Percentiles rank a stretch among this genome's conserved stretches.
Conservation (phyloP, 176 grass and related monocot species). For the Elaeis guineensis region DNA sequence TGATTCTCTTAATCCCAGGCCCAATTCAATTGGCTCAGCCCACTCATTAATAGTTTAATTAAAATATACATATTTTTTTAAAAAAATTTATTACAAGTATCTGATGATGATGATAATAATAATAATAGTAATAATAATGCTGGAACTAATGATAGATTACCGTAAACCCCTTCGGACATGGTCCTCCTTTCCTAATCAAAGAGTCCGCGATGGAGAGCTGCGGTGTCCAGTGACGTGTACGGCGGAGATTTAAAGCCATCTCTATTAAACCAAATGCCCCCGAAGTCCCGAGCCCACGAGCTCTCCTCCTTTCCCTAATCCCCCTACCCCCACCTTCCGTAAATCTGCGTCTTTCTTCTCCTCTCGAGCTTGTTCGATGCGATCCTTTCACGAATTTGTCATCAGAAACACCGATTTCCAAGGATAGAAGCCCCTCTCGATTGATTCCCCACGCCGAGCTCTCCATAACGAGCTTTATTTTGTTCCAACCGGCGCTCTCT, state of each 20-base stretch:
- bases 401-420: background rate
- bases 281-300: background rate
- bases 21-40: too few species aligned
- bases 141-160: too few species aligned
- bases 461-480: constrained; percentile 14
- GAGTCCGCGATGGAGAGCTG: background rate
- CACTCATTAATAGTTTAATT: too few species aligned
- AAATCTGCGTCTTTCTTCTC: constrained; percentile 13
- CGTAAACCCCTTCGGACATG: too few species aligned
- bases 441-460: background rate
- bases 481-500: constrained; percentile 11
- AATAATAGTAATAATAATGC: too few species aligned
- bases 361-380: too few species aligned
- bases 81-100: too few species aligned
- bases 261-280: background rate
- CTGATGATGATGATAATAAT: too few species aligned
- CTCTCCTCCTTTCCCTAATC: background rate
- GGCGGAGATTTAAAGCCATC: background rate
- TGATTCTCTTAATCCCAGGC: too few species aligned
- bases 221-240: background rate
- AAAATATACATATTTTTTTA: too few species aligned
- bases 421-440: background rate
- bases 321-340: background rate
- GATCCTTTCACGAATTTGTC: background rate
- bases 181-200: too few species aligned